phyloP scores from a whole-genome alignment of 176 grass and related monocot species.

The barley (Hordeum vulgare) region MorexV3_pseudomolecules_assembly NC_058522.1:511336689-511337188 shows the following conservation, averaged over 20 bases:
- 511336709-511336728: neutral
- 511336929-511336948: neutral
- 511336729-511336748: neutral
- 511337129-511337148: neutral
- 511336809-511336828: neutral
- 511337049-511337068: too few species aligned
- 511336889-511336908: neutral
- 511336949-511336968: neutral
- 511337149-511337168: neutral
- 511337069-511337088: too few species aligned
- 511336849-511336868: slow-evolving; percentile 11
- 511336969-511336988: neutral
- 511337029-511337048: too few species aligned
- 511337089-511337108: too few species aligned
- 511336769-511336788: neutral
- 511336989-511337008: neutral
- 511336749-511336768: neutral
- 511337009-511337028: too few species aligned
- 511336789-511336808: neutral
- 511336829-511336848: neutral
- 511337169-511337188: neutral
- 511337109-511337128: neutral
- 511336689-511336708: neutral
- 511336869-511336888: neutral
- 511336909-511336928: neutral